A percentile compares a stretch with the other conserved stretches of the same genome.
These are phyloP conservation scores for Coffea canephora DNA, from an alignment of 257 asterid species.

Conservation along the genomic window DNA sequence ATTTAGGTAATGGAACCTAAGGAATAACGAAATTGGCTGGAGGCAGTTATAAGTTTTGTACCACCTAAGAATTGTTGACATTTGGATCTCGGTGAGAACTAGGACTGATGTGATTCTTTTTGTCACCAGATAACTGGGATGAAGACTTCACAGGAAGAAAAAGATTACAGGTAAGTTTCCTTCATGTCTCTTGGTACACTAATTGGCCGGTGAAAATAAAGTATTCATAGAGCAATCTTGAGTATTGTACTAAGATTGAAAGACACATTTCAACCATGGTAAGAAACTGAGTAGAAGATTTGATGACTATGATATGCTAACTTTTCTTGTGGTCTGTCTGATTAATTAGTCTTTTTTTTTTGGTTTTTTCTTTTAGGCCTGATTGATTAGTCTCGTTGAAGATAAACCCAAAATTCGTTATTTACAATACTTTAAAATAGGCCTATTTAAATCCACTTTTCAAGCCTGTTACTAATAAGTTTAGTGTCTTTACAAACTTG, in stretches of 20 bases:
- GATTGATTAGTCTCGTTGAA: too few relatives aligned
- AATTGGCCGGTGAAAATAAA: neutral
- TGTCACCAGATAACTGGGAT: neutral
- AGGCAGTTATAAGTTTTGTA: neutral
- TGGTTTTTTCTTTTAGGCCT: too few relatives aligned
- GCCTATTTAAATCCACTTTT: too few relatives aligned
- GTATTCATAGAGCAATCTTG: neutral
- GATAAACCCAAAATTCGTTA: too few relatives aligned
- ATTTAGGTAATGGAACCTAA: slow-evolving; percentile 2
- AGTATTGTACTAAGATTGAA: neutral
- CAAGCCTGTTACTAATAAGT: too few relatives aligned
- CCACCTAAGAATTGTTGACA: slow-evolving; percentile 2
- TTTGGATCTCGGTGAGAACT: slow-evolving; percentile 8
- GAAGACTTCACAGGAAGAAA: neutral
- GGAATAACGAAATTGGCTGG: slow-evolving; percentile 15
- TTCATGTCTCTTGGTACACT: neutral
- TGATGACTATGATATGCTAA: too few relatives aligned
- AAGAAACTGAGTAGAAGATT: too few relatives aligned
- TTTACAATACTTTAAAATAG: too few relatives aligned
- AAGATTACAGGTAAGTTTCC: neutral
- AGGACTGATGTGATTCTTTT: neutral
- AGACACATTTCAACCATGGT: neutral
- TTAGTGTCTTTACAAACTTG: too few relatives aligned
- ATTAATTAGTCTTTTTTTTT: too few relatives aligned
- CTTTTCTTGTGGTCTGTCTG: too few relatives aligned